Evolutionary conservation across 805 yeast genomes (phyloP).

Genomic region (Tetrapisispora pingtungensis): DNA sequence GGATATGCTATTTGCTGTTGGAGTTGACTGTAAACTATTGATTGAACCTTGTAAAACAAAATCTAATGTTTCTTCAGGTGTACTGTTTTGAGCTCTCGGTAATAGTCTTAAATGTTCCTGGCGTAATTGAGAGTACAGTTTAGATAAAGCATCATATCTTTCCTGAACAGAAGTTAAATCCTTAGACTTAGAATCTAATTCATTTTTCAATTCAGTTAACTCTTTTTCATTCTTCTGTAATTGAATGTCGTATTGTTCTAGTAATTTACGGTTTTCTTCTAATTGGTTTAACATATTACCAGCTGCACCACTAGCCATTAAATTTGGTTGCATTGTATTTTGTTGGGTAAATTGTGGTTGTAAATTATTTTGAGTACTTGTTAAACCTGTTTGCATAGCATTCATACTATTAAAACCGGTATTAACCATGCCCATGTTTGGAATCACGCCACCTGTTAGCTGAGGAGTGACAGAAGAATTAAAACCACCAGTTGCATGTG

Average conservation of each 20-base stretch:
- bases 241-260: constrained; percentile 79
- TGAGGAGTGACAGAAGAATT: neutral
- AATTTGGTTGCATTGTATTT: neutral
- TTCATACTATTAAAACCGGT: neutral
- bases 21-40: constrained; percentile 63
- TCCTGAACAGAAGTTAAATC: constrained; percentile 58
- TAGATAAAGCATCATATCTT: constrained; percentile 83
- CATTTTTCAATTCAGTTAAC: constrained; percentile 50
- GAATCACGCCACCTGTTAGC: constrained; percentile 3
- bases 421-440: neutral
- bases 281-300: neutral
- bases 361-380: neutral
- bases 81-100: constrained; percentile 32
- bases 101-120: constrained; percentile 80
- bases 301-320: neutral
- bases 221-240: constrained; percentile 77
- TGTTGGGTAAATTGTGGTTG: neutral
- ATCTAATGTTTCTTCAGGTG: constrained; percentile 44
- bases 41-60: constrained; percentile 61
- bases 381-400: constrained; percentile 1
- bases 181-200: constrained; percentile 67
- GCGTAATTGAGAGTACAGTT: constrained; percentile 79
- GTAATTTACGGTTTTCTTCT: constrained; percentile 56
- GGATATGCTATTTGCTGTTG: constrained; percentile 61
- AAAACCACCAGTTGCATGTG: constrained; percentile 1